Evolutionary conservation across 2,329 filamentous ascomycete species (phyloP).

Genomic region (Volutella citrinella): DNA sequence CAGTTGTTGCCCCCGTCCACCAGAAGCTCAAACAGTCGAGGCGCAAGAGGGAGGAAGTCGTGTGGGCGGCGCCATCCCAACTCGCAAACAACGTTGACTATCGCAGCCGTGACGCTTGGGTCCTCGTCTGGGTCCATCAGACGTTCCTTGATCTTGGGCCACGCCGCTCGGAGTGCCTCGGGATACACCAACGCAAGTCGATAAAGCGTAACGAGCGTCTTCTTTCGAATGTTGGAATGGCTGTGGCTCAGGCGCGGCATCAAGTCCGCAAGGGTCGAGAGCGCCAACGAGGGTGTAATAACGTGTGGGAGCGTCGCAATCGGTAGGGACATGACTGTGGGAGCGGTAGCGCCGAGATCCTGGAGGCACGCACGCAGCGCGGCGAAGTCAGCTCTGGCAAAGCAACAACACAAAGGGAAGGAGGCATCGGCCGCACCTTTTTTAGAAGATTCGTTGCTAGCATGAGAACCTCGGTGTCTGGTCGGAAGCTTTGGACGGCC

Average conservation of each 20-base stretch:
- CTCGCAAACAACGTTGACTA: conserved; percentile 96
- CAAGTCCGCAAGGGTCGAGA: conserved; percentile 83
- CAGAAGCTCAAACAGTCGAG: conserved; percentile 85
- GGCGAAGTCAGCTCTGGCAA: too few relatives aligned
- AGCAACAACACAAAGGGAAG: too few relatives aligned
- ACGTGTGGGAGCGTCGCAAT: conserved; percentile 91
- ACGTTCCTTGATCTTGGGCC: conserved; percentile 96
- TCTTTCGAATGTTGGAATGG: conserved; percentile 83
- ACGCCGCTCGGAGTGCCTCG: conserved; percentile 85
- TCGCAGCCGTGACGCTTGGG: conserved; percentile 88
- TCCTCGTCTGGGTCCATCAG: conserved; percentile 89
- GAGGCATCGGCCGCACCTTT: conserved; percentile 61
- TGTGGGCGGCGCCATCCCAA: conserved; percentile 90
- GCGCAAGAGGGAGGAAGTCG: conserved; percentile 89
- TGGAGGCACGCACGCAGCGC: conserved; percentile 9
- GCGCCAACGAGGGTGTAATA: conserved; percentile 86
- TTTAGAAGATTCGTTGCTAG: conserved; percentile 94
- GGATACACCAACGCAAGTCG: conserved; percentile 93
- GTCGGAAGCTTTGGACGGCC: conserved; percentile 91
- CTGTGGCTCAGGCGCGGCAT: conserved; percentile 85
- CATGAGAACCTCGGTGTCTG: conserved; percentile 97
- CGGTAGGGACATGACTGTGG: conserved; percentile 78
- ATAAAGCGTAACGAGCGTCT: conserved; percentile 93
- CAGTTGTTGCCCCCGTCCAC: conserved; percentile 95
- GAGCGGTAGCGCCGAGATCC: conserved; percentile 71